A percentile compares a stretch with the other conserved stretches of the same genome.
Evolutionary conservation across 345 rosid species (phyloP).

Genomic region (Orychophragmus violaceus): DNA sequence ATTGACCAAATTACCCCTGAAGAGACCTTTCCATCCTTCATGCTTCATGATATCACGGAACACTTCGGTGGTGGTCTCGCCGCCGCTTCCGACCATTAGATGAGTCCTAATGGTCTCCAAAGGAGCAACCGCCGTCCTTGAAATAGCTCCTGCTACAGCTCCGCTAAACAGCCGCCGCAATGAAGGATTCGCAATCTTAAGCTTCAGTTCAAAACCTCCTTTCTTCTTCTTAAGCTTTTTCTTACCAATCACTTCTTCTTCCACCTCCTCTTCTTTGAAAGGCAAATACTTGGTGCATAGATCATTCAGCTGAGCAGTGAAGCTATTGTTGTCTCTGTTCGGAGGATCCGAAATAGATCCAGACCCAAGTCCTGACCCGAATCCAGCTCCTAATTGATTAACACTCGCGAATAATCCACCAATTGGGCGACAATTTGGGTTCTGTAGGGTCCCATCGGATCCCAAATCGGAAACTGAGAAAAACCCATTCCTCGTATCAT

Average conservation of each 20-base stretch:
- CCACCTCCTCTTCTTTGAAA: slow-evolving; percentile 37
- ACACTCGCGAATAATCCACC: slow-evolving; percentile 82
- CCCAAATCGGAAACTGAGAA: slow-evolving; percentile 56
- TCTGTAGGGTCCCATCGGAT: slow-evolving; percentile 41
- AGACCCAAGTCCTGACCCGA: slow-evolving; percentile 33
- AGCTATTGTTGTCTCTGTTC: slow-evolving; percentile 30
- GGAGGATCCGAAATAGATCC: slow-evolving; percentile 28
- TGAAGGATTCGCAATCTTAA: slow-evolving; percentile 76
- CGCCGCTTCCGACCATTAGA: slow-evolving; percentile 94
- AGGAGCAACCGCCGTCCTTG: slow-evolving; percentile 87
- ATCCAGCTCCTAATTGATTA: slow-evolving; percentile 68
- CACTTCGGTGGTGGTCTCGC: slow-evolving; percentile 61
- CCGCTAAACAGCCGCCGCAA: slow-evolving; percentile 82
- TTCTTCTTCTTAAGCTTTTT: slow-evolving; percentile 39
- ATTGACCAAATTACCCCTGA: slow-evolving; percentile 86
- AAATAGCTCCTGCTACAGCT: slow-evolving; percentile 82
- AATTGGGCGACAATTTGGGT: slow-evolving; percentile 30
- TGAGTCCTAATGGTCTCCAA: slow-evolving; percentile 95
- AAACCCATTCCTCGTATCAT: slow-evolving; percentile 46
- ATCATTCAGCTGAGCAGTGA: slow-evolving; percentile 44
- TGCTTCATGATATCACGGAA: slow-evolving; percentile 65
- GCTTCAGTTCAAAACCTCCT: slow-evolving; percentile 52
- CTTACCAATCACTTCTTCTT: slow-evolving; percentile 29
- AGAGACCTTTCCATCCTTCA: slow-evolving; percentile 95
- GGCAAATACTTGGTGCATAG: slow-evolving; percentile 56